Evolutionary conservation across 1,284 basidiomycete genomes (phyloP).

Genomic region (Ceratobasidium sp.): DNA sequence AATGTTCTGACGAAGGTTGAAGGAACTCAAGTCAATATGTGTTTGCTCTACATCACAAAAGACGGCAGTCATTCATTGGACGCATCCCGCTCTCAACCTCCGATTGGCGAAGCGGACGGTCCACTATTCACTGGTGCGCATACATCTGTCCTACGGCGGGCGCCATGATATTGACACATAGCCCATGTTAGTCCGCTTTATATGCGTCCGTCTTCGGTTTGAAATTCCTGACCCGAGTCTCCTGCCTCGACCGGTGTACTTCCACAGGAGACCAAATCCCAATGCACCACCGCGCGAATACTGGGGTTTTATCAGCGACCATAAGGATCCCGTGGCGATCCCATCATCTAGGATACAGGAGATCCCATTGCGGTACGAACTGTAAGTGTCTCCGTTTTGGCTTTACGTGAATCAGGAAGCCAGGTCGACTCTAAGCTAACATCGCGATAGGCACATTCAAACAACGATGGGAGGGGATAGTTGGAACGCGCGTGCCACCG

Average conservation of each 20-base stretch:
- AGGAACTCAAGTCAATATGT: not conserved
- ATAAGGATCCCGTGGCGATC: not conserved
- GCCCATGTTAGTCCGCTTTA: not conserved
- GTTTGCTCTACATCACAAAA: not conserved
- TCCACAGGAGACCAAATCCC: not conserved
- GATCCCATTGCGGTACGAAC: not conserved
- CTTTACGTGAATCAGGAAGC: not conserved
- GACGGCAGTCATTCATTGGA: not conserved
- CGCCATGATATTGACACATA: not conserved
- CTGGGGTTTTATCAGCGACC: constrained; percentile 33
- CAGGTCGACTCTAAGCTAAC: not conserved
- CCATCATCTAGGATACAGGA: constrained; percentile 6
- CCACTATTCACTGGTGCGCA: constrained; percentile 5
- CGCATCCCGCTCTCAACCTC: not conserved
- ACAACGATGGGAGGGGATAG: constrained; percentile 11
- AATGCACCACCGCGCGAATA: constrained; percentile 3
- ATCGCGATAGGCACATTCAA: not conserved
- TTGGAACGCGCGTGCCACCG: not conserved
- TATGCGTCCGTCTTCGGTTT: constrained; percentile 23
- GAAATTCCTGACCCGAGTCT: not conserved
- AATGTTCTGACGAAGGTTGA: not conserved
- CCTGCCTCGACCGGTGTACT: constrained; percentile 2
- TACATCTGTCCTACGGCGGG: not conserved
- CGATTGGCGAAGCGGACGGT: not conserved
- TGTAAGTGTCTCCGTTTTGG: not conserved